Evolutionary conservation across 306 rosid species (phyloP).

Genomic region (Acacia crassicarpa): DNA sequence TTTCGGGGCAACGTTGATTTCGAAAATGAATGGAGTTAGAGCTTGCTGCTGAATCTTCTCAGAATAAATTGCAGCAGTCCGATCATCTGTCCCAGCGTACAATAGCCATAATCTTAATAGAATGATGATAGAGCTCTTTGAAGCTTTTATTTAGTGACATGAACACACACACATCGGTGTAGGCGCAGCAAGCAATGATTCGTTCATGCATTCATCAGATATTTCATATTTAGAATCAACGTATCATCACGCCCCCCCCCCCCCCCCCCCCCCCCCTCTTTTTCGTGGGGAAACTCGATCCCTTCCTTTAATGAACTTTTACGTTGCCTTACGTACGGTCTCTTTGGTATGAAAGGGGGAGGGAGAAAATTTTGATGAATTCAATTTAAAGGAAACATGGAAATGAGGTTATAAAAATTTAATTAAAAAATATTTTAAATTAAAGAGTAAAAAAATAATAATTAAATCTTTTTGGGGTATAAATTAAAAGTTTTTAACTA

Average conservation of each 20-base stretch:
- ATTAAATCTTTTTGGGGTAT: too few species aligned
- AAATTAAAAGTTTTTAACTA: too few species aligned
- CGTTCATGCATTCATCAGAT: not conserved
- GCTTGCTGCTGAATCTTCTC: not conserved
- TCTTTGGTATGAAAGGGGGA: too few species aligned
- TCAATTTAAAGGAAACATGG: too few species aligned
- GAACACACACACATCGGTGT: not conserved
- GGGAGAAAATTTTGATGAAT: too few species aligned
- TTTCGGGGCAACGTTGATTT: not conserved
- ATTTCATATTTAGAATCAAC: not conserved
- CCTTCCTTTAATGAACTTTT: not conserved
- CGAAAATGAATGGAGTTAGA: not conserved
- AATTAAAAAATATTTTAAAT: too few species aligned
- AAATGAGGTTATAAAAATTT: too few species aligned
- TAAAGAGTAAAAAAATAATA: too few species aligned
- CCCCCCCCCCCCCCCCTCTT: not conserved
- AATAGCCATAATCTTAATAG: not conserved
- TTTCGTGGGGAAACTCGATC: not conserved
- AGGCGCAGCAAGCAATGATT: not conserved
- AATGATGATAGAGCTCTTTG: not conserved
- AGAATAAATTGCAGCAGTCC: not conserved
- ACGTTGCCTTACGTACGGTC: not conserved
- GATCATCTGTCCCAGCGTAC: not conserved
- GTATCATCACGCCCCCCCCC: not conserved
- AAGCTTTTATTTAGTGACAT: not conserved